Percentiles rank a stretch among this genome's conserved stretches.
Conservation (phyloP, 176 grass and related monocot species). For the Eragrostis curvula region DNA sequence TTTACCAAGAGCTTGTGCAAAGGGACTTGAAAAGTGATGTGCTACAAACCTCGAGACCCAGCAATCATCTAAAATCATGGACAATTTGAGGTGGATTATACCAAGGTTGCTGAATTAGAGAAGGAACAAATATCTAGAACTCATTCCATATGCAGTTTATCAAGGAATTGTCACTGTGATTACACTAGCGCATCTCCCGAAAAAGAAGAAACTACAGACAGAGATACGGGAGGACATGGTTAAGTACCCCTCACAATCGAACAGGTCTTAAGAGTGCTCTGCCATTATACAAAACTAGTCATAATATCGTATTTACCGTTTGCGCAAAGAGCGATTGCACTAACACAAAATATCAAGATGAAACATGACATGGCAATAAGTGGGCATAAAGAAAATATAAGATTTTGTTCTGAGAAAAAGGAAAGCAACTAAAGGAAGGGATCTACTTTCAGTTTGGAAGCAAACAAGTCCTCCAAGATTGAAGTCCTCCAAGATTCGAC, state of each 20-base stretch:
- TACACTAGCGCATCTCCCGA: not conserved
- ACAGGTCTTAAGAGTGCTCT: not conserved
- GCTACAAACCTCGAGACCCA: not conserved
- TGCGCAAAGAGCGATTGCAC: not conserved
- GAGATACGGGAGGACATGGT: not conserved
- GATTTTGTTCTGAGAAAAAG: not conserved
- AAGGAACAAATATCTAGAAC: not conserved
- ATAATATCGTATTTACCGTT: not conserved
- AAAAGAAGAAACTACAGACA: not conserved
- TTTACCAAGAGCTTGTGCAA: not conserved
- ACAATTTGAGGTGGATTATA: not conserved
- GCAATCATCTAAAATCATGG: not conserved
- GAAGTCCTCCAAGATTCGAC: not conserved
- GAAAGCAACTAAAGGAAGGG: not conserved
- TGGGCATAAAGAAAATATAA: not conserved
- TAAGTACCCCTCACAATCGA: not conserved
- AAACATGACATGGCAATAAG: not conserved
- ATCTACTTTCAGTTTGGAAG: not conserved
- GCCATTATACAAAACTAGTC: not conserved
- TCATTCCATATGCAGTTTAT: not conserved
- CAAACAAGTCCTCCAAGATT: not conserved
- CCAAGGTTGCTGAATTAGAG: not conserved
- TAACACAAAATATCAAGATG: not conserved
- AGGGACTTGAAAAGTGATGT: not conserved
- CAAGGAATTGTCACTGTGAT: not conserved